Evolutionary conservation across 371 early-diverging fungal species (phyloP), one percentile per base, ranked within the genome.

Genomic region (Mortierella sp.): DNA sequence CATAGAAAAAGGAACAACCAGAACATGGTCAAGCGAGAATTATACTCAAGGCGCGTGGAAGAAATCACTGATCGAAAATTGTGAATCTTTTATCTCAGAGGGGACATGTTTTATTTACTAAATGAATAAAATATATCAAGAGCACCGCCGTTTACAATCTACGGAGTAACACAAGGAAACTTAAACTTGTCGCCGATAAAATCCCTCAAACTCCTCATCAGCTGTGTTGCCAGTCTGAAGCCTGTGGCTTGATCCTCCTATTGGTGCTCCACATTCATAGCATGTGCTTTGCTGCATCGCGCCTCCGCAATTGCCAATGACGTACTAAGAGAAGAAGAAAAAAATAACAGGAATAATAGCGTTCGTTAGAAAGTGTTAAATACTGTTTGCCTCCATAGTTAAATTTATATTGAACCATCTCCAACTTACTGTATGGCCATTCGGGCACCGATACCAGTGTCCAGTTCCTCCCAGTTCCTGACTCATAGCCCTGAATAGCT

Each of bases 371-470:
- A 6, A 19, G 9, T 16, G 6, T 1, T 48, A 50, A 16, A n/a
- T 50, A 0, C n/a, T 16, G 16, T 50, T n/a, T n/a, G 16, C n/a
- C 13, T 16, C n/a, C 7, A 50, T n/a, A 16, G n/a, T 21, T 50
- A 45, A 4, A 4, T 22, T 32, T 8, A 16, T 45, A 45, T 6
- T 10, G 45, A 62, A 3, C 2, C 22, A 15, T 13, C 28, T 55
- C 22, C 38, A 11, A 69, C 72, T 67, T 77, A 77, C 77, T 0
- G 69, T 32, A 50, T 77, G 77, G 11, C 72, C 87, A 50, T 89
- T 88, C 6, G 83, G 84, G 63, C 90, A 89, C 1, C 62, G 75
- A 45, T 78, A 74, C 74, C 74, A 78, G 32, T 87, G 87, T 13
- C 88, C 87, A 0, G 69, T 45, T 11, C 81, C 86, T 8, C 57